phyloP scores from a whole-genome alignment of 306 rosid genomes.

The Hylodesmum podocarpum region DNA sequence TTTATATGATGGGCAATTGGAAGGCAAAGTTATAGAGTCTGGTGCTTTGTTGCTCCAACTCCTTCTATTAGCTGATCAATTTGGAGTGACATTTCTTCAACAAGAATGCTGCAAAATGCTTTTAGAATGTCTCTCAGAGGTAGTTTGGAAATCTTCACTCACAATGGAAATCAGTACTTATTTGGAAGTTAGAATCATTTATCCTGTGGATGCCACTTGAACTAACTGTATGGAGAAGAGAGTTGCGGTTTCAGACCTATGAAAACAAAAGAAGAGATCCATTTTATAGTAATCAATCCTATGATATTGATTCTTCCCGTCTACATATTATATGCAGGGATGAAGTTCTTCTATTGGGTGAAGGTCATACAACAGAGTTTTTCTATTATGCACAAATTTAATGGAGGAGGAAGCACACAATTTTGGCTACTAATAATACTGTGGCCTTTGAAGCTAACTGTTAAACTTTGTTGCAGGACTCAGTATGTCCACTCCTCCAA shows the following conservation, averaged over 20 bases:
- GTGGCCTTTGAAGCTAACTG: conserved; percentile 63
- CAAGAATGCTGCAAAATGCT: conserved; percentile 92
- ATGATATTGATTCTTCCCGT: conserved; percentile 68
- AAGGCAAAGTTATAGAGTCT: conserved; percentile 56
- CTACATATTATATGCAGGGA: conserved; percentile 95
- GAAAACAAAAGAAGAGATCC: conserved; percentile 80
- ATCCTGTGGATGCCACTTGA: conserved; percentile 48
- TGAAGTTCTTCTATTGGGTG: conserved; percentile 86
- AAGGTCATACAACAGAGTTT: conserved; percentile 84
- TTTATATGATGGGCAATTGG: conserved; percentile 73
- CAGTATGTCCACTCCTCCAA: conserved; percentile 81
- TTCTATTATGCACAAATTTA: conserved; percentile 84
- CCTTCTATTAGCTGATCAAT: conserved; percentile 83
- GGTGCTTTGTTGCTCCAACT: conserved; percentile 73
- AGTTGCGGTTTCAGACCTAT: conserved; percentile 66
- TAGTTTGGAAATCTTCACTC: conserved; percentile 50
- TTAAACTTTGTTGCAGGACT: conserved; percentile 95
- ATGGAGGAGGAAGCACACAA: conserved; percentile 87
- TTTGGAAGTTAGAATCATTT: conserved; percentile 33
- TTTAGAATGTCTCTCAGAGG: conserved; percentile 91
- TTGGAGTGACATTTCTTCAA: conserved; percentile 86
- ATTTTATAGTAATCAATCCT: conserved; percentile 53
- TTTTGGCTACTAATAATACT: conserved; percentile 68
- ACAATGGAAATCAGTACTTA: conserved; percentile 23
- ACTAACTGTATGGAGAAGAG: conserved; percentile 66